A percentile compares a stretch with the other conserved stretches of the same genome.
These are phyloP conservation scores for Fraxinus floribunda DNA, from an alignment of 305 asterid species.

Conservation along the genomic window DNA sequence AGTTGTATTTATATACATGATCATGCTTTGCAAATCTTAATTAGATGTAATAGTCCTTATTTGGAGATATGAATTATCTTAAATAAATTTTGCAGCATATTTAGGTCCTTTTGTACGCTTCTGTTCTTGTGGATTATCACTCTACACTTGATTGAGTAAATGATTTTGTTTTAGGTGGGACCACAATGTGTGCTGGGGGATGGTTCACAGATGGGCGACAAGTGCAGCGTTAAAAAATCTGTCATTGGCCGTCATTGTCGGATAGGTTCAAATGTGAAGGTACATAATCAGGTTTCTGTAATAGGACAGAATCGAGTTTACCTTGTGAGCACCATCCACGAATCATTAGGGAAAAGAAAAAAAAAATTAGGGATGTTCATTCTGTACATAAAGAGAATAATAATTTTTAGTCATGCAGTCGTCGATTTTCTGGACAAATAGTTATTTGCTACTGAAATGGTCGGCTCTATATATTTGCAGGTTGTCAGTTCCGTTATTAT, in stretches of 20 bases:
- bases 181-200: constrained; percentile 97
- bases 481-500: constrained; percentile 83
- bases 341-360: neutral
- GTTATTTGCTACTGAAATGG: neutral
- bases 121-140: constrained; percentile 9
- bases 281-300: constrained; percentile 20
- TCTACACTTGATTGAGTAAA: constrained; percentile 8
- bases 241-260: constrained; percentile 98
- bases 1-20: constrained; percentile 34
- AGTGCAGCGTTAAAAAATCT: constrained; percentile 93
- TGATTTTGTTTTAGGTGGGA: constrained; percentile 64
- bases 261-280: constrained; percentile 97
- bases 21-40: constrained; percentile 35
- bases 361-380: neutral
- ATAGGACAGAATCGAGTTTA: neutral
- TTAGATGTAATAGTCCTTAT: constrained; percentile 1
- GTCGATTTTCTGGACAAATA: neutral
- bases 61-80: constrained; percentile 10
- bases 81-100: constrained; percentile 16
- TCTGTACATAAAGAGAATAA: neutral
- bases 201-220: constrained; percentile 94
- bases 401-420: no score
- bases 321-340: neutral
- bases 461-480: constrained; percentile 31
- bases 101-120: neutral